These are phyloP conservation scores for Echria macrotheca DNA, from an alignment of 495 filamentous ascomycete genomes.

Conservation along the genomic window DNA sequence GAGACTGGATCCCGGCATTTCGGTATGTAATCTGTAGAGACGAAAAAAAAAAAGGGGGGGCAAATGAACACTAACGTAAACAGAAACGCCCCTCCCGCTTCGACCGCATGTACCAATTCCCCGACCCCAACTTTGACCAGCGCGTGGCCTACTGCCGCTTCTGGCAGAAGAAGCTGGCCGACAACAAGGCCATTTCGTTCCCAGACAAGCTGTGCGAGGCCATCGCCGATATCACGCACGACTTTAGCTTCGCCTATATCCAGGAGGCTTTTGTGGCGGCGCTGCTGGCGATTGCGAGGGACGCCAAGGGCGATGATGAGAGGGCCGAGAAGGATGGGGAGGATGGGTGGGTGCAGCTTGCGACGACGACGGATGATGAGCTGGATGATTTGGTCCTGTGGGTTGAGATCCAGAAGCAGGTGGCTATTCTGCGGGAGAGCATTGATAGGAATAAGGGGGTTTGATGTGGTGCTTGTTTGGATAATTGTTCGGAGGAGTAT, in stretches of 20 bases:
- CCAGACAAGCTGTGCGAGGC: conserved; percentile 46
- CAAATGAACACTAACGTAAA: not conserved
- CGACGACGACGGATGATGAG: conserved; percentile 15
- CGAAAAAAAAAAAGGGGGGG: accelerated
- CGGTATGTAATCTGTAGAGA: conserved; percentile 30
- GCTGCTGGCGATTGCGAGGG: conserved; percentile 45
- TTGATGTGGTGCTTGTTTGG: too few species aligned
- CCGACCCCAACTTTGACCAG: conserved; percentile 47
- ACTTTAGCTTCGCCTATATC: conserved; percentile 62
- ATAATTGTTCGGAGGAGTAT: too few species aligned
- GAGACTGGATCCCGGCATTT: conserved; percentile 55
- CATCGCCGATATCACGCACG: conserved; percentile 54
- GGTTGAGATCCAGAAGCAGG: conserved; percentile 53
- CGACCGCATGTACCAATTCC: conserved; percentile 60
- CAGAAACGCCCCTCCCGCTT: conserved; percentile 58
- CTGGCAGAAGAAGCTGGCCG: conserved; percentile 52
- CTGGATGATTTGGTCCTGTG: conserved; percentile 45
- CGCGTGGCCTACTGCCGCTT: conserved; percentile 52
- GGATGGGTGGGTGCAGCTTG: conserved; percentile 8
- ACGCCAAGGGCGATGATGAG: not conserved
- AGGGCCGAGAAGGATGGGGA: conserved; percentile 16
- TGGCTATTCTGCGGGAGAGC: conserved; percentile 48
- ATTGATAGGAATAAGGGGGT: conserved; percentile 48
- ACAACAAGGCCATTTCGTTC: conserved; percentile 52
- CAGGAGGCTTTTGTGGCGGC: conserved; percentile 61